Evolutionary conservation across 352 stramenopile genomes (phyloP), one percentile per base, ranked within the genome.

Genomic region (Globisporangium paroecandrum): DNA sequence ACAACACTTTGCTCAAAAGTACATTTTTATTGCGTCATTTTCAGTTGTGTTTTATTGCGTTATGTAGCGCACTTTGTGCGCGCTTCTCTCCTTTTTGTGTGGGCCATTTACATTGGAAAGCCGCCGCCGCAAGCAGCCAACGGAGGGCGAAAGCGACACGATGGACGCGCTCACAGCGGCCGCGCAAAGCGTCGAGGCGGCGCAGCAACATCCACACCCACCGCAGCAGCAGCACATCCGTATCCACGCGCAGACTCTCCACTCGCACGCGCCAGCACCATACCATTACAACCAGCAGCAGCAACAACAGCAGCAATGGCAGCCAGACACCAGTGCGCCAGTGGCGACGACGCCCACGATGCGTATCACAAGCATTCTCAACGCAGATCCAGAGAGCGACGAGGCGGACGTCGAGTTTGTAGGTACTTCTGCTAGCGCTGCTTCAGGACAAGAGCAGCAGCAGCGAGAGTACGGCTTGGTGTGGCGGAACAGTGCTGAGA

Each of bases 91-190:
- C 36, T 43, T 43, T 43, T 43, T 47, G 32, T 47, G 41, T 49
- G 13, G 41, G 41, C 41, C 41, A 49, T 49, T 49, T 49, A 49
- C 41, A 49, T 49, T 49, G n/a, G 41, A 22, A 18, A 49, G 15
- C 41, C 41, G 41, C 41, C 4, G 5, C 5, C 4, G 13, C 13
- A 47, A 6, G 13, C 12, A 20, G 38, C 38, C 38, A 49, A 49
- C 3, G 5, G 15, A 6, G 15, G 18, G 41, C 41, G 41, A 49
- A 3, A 20, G 38, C 9, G 36, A 43, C 36, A 47, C 38, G 15
- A 61, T 61, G 55, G 55, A 61, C 55, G 29, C 55, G 24, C 55
- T 61, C 55, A 29, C 55, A 32, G 55, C 55, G 55, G 55, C 55
- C 8, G 55, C 10, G 18, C 27, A 61, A 29, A 34, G 29, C 55